Evolutionary conservation across 1,284 basidiomycete genomes (phyloP).

Genomic region (Mrakiaceae sp.): DNA sequence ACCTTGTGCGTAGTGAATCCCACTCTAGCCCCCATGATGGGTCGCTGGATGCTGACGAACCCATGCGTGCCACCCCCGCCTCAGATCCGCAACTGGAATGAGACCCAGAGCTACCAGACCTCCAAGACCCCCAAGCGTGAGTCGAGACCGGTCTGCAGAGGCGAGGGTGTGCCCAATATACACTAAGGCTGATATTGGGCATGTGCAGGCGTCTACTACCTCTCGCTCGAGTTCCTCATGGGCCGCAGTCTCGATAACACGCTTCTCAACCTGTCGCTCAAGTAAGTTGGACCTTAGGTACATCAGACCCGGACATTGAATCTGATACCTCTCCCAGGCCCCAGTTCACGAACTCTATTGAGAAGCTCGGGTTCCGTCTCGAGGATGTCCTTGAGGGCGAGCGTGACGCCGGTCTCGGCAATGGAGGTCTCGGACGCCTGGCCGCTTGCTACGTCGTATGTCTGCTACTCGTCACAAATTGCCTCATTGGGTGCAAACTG

Average conservation of each 20-base stretch:
- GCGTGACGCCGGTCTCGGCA: conserved; percentile 33
- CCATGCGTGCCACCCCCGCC: conserved; percentile 37
- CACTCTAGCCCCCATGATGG: conserved; percentile 32
- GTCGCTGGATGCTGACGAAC: conserved; percentile 64
- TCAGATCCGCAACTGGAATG: conserved; percentile 52
- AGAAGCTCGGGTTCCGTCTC: conserved; percentile 60
- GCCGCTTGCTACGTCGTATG: conserved; percentile 76
- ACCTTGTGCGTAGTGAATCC: conserved; percentile 42
- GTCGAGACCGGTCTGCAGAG: too few species aligned
- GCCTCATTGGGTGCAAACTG: conserved; percentile 15
- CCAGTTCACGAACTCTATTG: conserved; percentile 53
- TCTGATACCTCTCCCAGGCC: too few species aligned
- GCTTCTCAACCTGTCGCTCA: conserved; percentile 73
- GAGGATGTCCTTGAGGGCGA: conserved; percentile 66
- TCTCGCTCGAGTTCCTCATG: conserved; percentile 65
- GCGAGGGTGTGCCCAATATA: not conserved
- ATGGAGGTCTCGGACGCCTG: conserved; percentile 65
- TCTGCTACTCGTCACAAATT: conserved; percentile 42
- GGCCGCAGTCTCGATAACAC: conserved; percentile 80
- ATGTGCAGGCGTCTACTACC: conserved; percentile 59
- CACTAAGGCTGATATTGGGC: not conserved
- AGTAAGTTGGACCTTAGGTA: conserved; percentile 34
- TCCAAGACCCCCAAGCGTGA: conserved; percentile 19
- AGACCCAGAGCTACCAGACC: conserved; percentile 57
- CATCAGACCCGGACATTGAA: too few species aligned